Evolutionary conservation across 1,284 basidiomycete genomes (phyloP).

Genomic region (Trametes versicolor): DNA sequence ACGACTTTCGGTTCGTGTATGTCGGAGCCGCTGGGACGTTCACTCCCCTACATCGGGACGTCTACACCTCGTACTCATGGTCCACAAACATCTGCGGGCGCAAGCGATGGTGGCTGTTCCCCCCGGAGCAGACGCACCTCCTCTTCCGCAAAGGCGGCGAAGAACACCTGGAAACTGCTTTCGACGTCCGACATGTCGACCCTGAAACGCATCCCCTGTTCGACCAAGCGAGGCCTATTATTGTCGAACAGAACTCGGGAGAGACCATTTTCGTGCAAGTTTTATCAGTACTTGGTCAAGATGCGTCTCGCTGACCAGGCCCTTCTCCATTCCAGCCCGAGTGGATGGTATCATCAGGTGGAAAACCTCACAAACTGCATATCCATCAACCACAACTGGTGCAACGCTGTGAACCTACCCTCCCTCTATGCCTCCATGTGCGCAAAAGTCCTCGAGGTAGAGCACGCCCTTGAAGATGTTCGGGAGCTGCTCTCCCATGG

Average conservation of each 20-base stretch:
- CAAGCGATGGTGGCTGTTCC: constrained; percentile 48
- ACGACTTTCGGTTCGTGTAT: constrained; percentile 48
- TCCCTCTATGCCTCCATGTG: constrained; percentile 46
- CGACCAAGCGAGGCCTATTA: constrained; percentile 34
- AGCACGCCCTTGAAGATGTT: constrained; percentile 44
- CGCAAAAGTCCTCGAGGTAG: constrained; percentile 43
- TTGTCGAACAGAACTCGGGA: constrained; percentile 42
- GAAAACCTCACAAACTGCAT: constrained; percentile 45
- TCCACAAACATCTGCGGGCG: constrained; percentile 45
- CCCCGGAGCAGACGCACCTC: constrained; percentile 40
- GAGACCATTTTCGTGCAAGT: constrained; percentile 47
- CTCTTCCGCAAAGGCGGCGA: constrained; percentile 40
- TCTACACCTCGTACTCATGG: constrained; percentile 48
- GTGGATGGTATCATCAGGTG: constrained; percentile 47
- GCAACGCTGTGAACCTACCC: constrained; percentile 45
- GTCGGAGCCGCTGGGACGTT: constrained; percentile 43
- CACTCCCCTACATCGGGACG: constrained; percentile 46
- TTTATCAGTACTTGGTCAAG: background rate
- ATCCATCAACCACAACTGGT: constrained; percentile 49
- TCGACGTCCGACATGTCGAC: constrained; percentile 43
- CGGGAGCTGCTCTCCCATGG: constrained; percentile 37
- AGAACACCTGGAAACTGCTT: constrained; percentile 36
- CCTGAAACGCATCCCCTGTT: constrained; percentile 33
- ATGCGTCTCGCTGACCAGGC: background rate
- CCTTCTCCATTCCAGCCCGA: constrained; percentile 34